Base-by-base conservation (phyloP, 768 basidiomycete species). In the Phanerodontia chrysosporium region DNA sequence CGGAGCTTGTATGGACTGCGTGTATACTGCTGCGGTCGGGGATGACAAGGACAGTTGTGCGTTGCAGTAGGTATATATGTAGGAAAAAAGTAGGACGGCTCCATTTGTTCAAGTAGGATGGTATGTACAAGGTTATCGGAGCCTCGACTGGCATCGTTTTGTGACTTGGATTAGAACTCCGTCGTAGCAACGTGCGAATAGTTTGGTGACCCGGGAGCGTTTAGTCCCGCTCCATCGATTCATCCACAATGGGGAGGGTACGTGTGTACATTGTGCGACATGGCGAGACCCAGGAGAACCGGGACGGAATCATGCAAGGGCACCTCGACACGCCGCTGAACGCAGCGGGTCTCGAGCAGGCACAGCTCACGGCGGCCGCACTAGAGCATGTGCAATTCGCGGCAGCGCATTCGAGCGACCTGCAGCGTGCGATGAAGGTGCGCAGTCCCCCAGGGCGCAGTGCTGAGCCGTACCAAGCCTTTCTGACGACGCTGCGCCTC, bases 251-350 rank as follows among this genome's bases (percentile, higher is more conserved):
- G 92, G 85, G 91, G 9, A 85, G 84, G 82, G 82, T 83, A 63
- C 64, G 70, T 57, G 25, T 58, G n/a, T 56, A 16, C 45, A 28
- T 30, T 24, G 14, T 46, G 10, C 83, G 90, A 45, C 90, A 92
- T 64, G 90, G 89, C 21, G 89, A 92, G 75, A 92, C 90, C 25
- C 78, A 83, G 44, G 84, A 80, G 66, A 92, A 92, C 70, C 72
- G 76, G 54, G 71, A 74, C 6, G 75, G 76, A 25, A 82, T 88
- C 58, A 80, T 90, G 46, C 90, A 93, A 75, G 91, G 91, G 42
- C 91, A 93, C 9, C 65, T 83, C 57, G 87, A 93, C 71, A 85
- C 85, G 7, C 62, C 70, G 42, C 76, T 93, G 66, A 92, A 92
- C 64, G 80, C 76, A 16, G 72, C 69, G 3, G 91, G 91, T 14